These are phyloP conservation scores for Ganoderma sinense DNA, from an alignment of 1,284 basidiomycete genomes.

Conservation along the genomic window DNA sequence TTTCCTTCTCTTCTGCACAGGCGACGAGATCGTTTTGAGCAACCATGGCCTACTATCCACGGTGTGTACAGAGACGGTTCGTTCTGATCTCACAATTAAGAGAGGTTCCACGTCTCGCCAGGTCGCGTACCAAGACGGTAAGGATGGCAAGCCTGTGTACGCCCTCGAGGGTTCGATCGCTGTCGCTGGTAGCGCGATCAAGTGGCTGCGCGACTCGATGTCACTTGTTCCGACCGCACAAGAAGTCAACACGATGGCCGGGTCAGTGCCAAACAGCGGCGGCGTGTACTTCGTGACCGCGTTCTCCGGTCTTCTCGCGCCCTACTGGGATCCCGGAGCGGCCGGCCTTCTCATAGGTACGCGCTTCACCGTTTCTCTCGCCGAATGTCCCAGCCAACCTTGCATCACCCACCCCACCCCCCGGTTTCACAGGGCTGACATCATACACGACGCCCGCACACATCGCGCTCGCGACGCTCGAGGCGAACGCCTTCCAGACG, in stretches of 20 bases:
- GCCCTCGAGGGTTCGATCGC: constrained; percentile 94
- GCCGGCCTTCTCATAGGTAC: constrained; percentile 84
- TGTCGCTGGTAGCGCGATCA: constrained; percentile 94
- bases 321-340: constrained; percentile 92
- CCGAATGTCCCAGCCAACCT: neutral
- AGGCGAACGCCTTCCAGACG: constrained; percentile 92
- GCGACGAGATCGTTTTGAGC: constrained; percentile 86
- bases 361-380: constrained; percentile 12
- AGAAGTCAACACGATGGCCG: constrained; percentile 90
- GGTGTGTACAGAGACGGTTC: constrained; percentile 47
- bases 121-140: constrained; percentile 94
- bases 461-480: constrained; percentile 93
- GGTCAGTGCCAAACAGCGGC: constrained; percentile 81
- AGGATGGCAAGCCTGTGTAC: constrained; percentile 83
- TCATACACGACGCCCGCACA: constrained; percentile 94
- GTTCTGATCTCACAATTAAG: constrained; percentile 9
- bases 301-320: constrained; percentile 91
- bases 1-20: constrained; percentile 95
- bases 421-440: constrained; percentile 65
- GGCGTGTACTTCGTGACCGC: constrained; percentile 99
- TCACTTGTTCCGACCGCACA: constrained; percentile 80
- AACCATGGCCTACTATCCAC: constrained; percentile 91
- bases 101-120: constrained; percentile 39
- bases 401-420: neutral
- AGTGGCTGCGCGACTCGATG: constrained; percentile 96